A percentile compares a stretch with the other conserved stretches of the same genome.
These are phyloP conservation scores for Leishmania arabica DNA, from an alignment of 208 protist species.

Conservation along the genomic window DNA sequence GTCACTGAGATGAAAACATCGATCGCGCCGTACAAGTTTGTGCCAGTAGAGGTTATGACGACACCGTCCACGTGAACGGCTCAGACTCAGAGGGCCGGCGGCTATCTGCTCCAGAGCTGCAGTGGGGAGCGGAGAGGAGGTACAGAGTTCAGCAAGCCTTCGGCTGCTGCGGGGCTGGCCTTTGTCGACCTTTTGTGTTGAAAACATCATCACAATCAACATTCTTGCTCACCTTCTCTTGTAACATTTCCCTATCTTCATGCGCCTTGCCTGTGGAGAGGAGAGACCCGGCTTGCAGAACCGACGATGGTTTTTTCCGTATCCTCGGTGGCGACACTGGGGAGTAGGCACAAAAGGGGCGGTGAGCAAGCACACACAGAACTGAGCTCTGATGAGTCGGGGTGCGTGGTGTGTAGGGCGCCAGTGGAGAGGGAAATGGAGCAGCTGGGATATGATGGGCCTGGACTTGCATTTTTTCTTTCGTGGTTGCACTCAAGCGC, in stretches of 20 bases:
- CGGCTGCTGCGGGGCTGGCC: background rate
- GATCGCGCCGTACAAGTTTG: background rate
- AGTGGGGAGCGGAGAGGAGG: background rate
- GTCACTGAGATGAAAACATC: background rate
- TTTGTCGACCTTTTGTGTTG: background rate
- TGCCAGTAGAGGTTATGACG: background rate
- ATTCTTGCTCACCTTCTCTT: background rate
- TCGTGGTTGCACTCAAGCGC: background rate
- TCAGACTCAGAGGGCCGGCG: background rate
- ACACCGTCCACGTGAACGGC: background rate
- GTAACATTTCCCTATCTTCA: background rate
- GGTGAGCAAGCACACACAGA: background rate
- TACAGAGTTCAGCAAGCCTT: background rate
- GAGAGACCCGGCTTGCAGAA: background rate
- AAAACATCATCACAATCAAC: background rate
- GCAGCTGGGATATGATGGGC: background rate
- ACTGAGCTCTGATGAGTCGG: background rate
- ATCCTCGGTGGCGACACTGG: background rate
- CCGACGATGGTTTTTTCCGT: background rate
- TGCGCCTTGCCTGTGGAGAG: background rate
- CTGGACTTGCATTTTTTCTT: slow-evolving; percentile 3
- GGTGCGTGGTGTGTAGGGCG: background rate
- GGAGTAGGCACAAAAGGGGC: background rate
- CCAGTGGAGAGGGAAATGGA: background rate
- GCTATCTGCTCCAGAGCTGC: background rate